Conservation (phyloP, 805 yeast genomes). For the Torulaspora franciscae region DNA sequence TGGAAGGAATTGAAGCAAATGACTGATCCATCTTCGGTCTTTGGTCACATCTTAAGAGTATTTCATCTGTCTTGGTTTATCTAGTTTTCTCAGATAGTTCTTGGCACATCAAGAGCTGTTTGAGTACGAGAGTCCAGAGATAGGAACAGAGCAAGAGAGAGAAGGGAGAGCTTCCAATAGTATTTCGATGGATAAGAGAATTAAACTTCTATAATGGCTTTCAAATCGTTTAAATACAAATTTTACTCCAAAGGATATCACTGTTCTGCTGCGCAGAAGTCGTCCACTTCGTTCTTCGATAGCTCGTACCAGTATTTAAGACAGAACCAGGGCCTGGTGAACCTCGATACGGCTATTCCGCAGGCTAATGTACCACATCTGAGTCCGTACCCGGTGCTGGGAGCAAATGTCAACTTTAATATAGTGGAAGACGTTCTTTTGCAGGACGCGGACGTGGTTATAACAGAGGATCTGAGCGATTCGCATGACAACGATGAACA, state of each 20-base stretch:
- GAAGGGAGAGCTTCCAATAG: not conserved
- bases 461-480: conserved; percentile 5
- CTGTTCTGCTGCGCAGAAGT: conserved; percentile 34
- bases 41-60: not conserved
- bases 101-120: no score
- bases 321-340: conserved; percentile 36
- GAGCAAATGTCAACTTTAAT: conserved; percentile 33
- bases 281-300: conserved; percentile 38
- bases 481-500: conserved; percentile 10
- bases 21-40: not conserved
- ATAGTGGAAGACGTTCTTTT: conserved; percentile 28
- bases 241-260: conserved; percentile 38
- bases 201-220: conserved; percentile 31
- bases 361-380: conserved; percentile 19
- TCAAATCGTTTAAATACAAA: conserved; percentile 40
- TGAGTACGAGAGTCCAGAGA: no score
- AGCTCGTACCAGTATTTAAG: conserved; percentile 40
- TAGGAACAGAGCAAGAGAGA: no score
- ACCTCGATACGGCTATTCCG: conserved; percentile 22
- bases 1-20: not conserved
- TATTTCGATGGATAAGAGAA: not conserved
- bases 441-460: conserved; percentile 9
- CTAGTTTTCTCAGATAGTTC: no score
- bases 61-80: no score
- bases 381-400: conserved; percentile 38